Base-by-base conservation (phyloP, 805 yeast species). In the Candida loeiensis region DNA sequence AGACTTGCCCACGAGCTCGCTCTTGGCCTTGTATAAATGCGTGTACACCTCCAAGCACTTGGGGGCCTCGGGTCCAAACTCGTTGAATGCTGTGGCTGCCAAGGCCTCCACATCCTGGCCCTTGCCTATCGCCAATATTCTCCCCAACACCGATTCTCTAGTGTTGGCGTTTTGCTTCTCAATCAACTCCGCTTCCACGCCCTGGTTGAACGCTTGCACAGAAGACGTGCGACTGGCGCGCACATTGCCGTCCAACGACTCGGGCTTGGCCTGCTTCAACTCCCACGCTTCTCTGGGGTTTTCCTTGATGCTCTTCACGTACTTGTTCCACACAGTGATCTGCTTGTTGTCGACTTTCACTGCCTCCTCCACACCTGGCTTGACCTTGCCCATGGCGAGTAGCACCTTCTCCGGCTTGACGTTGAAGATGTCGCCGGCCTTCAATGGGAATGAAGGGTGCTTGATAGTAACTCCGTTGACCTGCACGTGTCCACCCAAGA, bases 351-450 rank as follows among this genome's bases (percentile, higher is more conserved):
- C 95, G 31, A 82, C 71, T 48, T 77, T 76, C 40, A 84, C 66
- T 7, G 95, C 77, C 54, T 80, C 72, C 48, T 73, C 74, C 33
- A 84, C 60, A 42, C 85, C 72, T 38, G 98, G 98, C 63, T 90
- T 91, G 44, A 73, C 69, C 37, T 85, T 78, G 46, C 98, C 98
- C 61, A 90, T 64, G 2, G 96, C 96, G 44, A 72, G 73, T 41
- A 91, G 68, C 7, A 89, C 98, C 53, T 82, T 81, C 45, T 82
- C 90, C 8, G 98, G 97, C 36, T 74, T 77, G 28, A 90, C 95
- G 45, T 80, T 71, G 63, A 90, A 89, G 32, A 90, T 68, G 62
- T 91, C 99, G 32, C 98, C 98, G 11, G 91, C 79, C 46, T 75
- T 68, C 54, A 91, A 71, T 9, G 82, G 77, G 59, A 73, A 91